Percentiles rank a stretch among this genome's conserved stretches.
phyloP scores from a whole-genome alignment of 148 eudicot species.

The Rhododendron molle region DNA sequence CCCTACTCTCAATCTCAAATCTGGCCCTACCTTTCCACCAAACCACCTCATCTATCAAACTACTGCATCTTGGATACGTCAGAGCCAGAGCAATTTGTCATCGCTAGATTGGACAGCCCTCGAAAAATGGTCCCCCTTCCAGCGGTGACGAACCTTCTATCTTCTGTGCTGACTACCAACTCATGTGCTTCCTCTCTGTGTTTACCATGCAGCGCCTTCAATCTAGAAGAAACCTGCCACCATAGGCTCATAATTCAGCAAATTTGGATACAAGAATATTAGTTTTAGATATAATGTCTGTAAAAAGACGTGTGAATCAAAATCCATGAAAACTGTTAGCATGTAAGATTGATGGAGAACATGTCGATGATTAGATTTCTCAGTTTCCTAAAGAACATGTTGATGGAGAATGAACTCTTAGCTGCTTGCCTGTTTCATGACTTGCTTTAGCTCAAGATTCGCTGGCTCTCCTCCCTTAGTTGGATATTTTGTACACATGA shows the following conservation, averaged over 20 bases:
- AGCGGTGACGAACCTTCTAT: neutral
- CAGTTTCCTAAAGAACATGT: too few species aligned
- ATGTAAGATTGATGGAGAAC: neutral
- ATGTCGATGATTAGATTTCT: too few species aligned
- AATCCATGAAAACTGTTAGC: neutral
- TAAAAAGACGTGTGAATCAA: neutral
- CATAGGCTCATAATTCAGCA: neutral
- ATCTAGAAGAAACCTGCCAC: neutral
- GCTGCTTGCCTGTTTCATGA: neutral
- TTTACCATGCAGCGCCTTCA: neutral
- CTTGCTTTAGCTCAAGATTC: neutral
- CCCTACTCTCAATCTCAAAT: neutral
- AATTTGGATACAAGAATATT: neutral
- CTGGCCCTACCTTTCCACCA: neutral
- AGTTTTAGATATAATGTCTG: neutral
- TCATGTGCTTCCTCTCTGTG: neutral
- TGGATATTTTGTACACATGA: neutral
- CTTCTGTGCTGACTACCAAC: neutral
- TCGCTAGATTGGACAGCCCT: neutral
- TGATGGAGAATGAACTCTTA: neutral
- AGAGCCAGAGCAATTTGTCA: neutral
- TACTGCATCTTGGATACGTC: neutral
- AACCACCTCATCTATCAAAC: neutral
- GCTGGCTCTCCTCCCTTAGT: neutral
- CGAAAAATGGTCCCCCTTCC: neutral